phyloP scores from a whole-genome alignment of 148 eudicot species.

The Salicornia ramosissima region DNA sequence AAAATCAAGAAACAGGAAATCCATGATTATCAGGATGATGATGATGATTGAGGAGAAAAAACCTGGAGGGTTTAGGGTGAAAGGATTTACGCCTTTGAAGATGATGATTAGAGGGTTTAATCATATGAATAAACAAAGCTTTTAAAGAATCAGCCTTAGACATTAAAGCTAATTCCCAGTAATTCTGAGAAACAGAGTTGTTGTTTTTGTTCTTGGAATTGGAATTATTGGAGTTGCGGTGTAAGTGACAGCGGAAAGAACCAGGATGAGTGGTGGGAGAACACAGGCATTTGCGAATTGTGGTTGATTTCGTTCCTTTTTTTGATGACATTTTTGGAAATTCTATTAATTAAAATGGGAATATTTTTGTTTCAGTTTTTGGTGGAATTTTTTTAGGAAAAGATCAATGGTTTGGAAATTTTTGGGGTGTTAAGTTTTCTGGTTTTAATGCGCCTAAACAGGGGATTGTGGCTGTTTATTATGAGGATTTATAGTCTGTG shows the following conservation, averaged over 20 bases:
- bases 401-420: background rate
- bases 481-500: background rate
- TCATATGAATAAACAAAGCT: constrained; percentile 35
- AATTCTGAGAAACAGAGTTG: background rate
- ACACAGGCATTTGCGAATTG: constrained; percentile 33
- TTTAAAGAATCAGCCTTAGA: constrained; percentile 29
- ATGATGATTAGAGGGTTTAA: constrained; percentile 43
- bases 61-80: constrained; percentile 42
- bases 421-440: background rate
- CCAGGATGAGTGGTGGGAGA: constrained; percentile 57
- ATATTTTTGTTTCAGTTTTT: too few species aligned
- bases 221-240: constrained; percentile 25
- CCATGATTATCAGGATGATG: constrained; percentile 6
- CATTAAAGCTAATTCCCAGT: constrained; percentile 20
- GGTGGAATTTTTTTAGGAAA: too few species aligned
- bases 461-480: constrained; percentile 10
- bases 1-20: constrained; percentile 23
- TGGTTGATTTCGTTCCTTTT: background rate
- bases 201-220: background rate
- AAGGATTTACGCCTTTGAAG: constrained; percentile 36
- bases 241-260: constrained; percentile 51
- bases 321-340: constrained; percentile 2
- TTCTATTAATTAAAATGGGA: background rate
- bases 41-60: constrained; percentile 17
- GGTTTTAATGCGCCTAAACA: background rate